Conservation (phyloP, 2,329 filamentous ascomycete species). For the Metarhizium humberi region DNA sequence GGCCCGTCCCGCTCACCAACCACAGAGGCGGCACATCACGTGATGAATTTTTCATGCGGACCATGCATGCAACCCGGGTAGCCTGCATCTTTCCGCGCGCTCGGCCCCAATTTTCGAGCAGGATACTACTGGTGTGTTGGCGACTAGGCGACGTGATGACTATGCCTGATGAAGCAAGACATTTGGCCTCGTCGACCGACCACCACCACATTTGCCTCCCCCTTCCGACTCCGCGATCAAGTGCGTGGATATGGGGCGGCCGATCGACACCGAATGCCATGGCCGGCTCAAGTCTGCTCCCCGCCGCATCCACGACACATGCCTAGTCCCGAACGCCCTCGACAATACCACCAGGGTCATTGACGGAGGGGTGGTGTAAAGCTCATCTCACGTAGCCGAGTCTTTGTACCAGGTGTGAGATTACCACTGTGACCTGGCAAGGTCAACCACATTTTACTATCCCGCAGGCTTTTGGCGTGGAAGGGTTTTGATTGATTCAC, state of each 20-base stretch:
- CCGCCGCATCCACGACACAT: too few relatives aligned
- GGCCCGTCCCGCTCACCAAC: slow-evolving; percentile 30
- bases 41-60: slow-evolving; percentile 25
- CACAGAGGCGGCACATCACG: slow-evolving; percentile 22
- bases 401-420: background rate
- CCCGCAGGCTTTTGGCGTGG: background rate
- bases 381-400: background rate
- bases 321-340: too few relatives aligned
- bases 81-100: slow-evolving; percentile 23
- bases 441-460: background rate
- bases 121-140: background rate
- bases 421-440: background rate
- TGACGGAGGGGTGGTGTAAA: too few relatives aligned
- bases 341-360: too few relatives aligned
- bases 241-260: background rate
- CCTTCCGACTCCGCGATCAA: background rate
- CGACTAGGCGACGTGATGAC: background rate
- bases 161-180: background rate
- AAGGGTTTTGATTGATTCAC: background rate
- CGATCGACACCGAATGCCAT: background rate
- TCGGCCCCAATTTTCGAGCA: slow-evolving; percentile 18
- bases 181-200: background rate
- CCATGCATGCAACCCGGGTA: slow-evolving; percentile 21
- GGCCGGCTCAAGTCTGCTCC: background rate
- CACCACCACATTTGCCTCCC: background rate